phyloP scores from a whole-genome alignment of 768 basidiomycete species.

The Suillus cothurnatus region DNA sequence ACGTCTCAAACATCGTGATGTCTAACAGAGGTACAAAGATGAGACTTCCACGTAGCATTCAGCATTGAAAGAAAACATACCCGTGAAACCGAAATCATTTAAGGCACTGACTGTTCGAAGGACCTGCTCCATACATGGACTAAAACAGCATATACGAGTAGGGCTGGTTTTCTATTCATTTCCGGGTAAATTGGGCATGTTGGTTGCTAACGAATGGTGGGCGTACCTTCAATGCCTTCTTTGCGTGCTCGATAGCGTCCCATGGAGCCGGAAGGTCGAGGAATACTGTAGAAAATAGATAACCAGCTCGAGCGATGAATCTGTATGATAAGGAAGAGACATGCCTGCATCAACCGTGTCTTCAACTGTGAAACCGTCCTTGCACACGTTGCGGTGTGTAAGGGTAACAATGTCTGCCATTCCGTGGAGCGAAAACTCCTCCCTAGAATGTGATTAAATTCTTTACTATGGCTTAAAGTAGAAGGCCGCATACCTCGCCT shows the following conservation, averaged over 20 bases:
- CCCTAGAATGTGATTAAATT: conserved; percentile 46
- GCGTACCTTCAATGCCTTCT: conserved; percentile 77
- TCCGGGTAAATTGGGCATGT: not conserved
- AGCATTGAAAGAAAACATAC: conserved; percentile 41
- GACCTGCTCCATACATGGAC: conserved; percentile 98
- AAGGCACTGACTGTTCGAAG: conserved; percentile 87
- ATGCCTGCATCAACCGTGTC: conserved; percentile 80
- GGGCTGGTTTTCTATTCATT: conserved; percentile 73
- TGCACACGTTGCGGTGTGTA: conserved; percentile 95
- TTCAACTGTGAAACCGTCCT: conserved; percentile 87
- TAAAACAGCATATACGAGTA: conserved; percentile 95
- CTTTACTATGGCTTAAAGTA: conserved; percentile 2
- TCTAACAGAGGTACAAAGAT: conserved; percentile 45
- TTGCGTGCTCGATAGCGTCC: conserved; percentile 91
- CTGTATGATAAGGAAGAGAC: conserved; percentile 23
- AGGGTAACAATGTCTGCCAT: conserved; percentile 75
- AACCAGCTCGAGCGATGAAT: conserved; percentile 1
- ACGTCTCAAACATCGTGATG: conserved; percentile 94
- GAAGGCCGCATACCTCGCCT: conserved; percentile 65
- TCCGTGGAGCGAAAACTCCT: conserved; percentile 85
- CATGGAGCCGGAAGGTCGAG: conserved; percentile 99
- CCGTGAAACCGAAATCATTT: conserved; percentile 88
- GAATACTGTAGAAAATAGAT: conserved; percentile 63
- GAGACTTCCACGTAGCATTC: conserved; percentile 9
- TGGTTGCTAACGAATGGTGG: not conserved